Base-by-base conservation (phyloP, 1,284 basidiomycete genomes). In the Cerrena zonata region DNA sequence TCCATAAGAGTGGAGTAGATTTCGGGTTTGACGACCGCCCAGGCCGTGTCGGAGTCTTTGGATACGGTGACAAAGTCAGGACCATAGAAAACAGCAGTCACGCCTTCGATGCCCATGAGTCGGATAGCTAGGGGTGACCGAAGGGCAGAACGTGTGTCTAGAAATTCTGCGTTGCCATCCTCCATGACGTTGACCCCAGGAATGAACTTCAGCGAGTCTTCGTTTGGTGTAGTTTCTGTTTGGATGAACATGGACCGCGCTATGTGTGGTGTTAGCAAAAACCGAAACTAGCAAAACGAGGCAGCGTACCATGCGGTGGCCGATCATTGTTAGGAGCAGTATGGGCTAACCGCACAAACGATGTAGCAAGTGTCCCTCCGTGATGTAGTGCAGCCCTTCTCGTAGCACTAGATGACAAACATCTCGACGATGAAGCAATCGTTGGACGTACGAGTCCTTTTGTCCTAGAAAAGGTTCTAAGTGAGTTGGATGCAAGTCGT, bases 1-100 rank as follows among this genome's bases (percentile, higher is more conserved):
- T 99, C 95, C 95, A 99, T 99, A 55, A 99, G 78, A 51, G 86
- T 84, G n/a, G 92, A 90, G 68, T 97, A 99, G 47, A 99, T 85
- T 71, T 99, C 96, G n/a, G 95, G 96, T 68, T 99, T 99, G 58
- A 99, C 72, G 26, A 95, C 81, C 2, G 87, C 72, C 95, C 95
- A 99, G 7, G 82, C 70, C 58, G 85, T 83, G 60, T 89, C 90
- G 36, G 86, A 77, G 64, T 93, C 89, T 70, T 98, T 99, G 45
- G 89, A 91, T 47, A 99, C 91, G 0, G 94, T 95, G 61, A 99
- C 92, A 65, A 99, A 99, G 70, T 99, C 96, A 2, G 95, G 96
- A 1, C 95, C 95, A 66, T 91, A 99, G 68, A 98, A 98, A 36
- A 99, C 82, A 48, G 79, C 79, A 24, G 79, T 82, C 52, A 99